These are phyloP conservation scores for Saraca asoca DNA, from an alignment of 331 rosid species.

Conservation along the genomic window DNA sequence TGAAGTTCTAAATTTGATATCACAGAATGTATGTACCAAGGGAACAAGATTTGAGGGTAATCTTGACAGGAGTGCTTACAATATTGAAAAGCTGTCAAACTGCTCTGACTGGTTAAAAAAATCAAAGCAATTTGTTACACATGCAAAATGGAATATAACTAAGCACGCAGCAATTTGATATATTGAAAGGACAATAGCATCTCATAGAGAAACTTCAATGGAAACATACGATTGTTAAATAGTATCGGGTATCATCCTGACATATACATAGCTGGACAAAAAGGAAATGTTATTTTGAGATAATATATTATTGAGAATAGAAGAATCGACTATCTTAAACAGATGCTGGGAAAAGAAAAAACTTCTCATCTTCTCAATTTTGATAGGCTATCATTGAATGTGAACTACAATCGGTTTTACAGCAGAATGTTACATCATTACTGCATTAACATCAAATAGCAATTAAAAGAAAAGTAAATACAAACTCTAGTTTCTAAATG, in stretches of 20 bases:
- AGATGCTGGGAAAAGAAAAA: constrained; percentile 2
- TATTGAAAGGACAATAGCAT: constrained; percentile 19
- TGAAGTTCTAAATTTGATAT: constrained; percentile 28
- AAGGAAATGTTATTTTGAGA: neutral
- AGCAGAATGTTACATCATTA: constrained; percentile 8
- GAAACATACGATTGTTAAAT: constrained; percentile 22
- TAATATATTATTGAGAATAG: constrained; percentile 3
- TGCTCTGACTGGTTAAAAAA: constrained; percentile 43
- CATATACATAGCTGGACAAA: neutral
- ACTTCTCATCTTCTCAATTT: constrained; percentile 3
- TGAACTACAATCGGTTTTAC: constrained; percentile 27
- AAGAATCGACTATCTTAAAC: neutral
- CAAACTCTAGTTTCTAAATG: constrained; percentile 19
- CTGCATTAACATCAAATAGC: constrained; percentile 21
- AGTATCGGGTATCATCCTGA: constrained; percentile 1
- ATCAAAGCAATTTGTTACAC: constrained; percentile 38
- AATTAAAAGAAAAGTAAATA: neutral
- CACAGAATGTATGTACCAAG: constrained; percentile 16
- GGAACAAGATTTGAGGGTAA: constrained; percentile 31
- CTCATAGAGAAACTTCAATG: constrained; percentile 14
- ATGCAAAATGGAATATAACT: constrained; percentile 41
- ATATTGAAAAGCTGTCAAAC: constrained; percentile 43
- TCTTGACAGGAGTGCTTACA: constrained; percentile 46
- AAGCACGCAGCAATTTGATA: constrained; percentile 19
- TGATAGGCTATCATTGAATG: constrained; percentile 21